These are phyloP conservation scores for Pseudomonodictys pantanalensis DNA, from an alignment of 495 filamentous ascomycete species.

Conservation along the genomic window DNA sequence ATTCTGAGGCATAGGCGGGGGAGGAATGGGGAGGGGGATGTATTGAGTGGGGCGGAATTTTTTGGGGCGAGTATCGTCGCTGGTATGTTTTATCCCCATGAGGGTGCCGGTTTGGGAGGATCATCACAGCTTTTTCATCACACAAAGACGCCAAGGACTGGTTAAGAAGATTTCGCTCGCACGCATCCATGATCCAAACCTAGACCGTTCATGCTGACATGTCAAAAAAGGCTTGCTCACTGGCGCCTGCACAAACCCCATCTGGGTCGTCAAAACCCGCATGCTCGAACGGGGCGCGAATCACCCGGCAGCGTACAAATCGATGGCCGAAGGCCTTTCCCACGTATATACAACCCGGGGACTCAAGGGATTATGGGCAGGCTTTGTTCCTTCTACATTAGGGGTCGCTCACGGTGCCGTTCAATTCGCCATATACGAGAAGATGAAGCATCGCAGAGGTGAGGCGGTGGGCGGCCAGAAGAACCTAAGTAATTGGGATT, in stretches of 20 bases:
- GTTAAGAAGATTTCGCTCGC: no score
- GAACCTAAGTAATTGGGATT: constrained; percentile 68
- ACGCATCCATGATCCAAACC: no score
- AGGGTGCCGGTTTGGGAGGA: neutral
- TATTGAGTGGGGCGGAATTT: constrained; percentile 71
- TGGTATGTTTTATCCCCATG: constrained; percentile 47
- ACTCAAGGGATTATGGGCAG: constrained; percentile 74
- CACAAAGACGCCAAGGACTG: no score
- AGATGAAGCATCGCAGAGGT: constrained; percentile 63
- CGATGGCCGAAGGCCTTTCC: constrained; percentile 63
- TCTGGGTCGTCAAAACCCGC: constrained; percentile 98
- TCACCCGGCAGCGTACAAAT: constrained; percentile 76
- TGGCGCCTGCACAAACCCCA: constrained; percentile 83
- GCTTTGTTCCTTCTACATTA: constrained; percentile 75
- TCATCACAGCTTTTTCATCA: constrained; percentile 9
- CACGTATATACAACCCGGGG: constrained; percentile 69
- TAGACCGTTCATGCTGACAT: no score
- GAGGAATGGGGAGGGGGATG: constrained; percentile 23
- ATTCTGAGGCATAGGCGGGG: constrained; percentile 41
- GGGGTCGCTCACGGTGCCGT: constrained; percentile 94
- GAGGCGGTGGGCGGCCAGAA: constrained; percentile 38
- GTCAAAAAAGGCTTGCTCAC: constrained; percentile 61
- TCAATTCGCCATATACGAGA: constrained; percentile 95
- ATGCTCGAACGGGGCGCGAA: constrained; percentile 81
- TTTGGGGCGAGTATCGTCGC: constrained; percentile 76